phyloP scores from a whole-genome alignment of 306 rosid genomes.

The Citrullus colocynthis region DNA sequence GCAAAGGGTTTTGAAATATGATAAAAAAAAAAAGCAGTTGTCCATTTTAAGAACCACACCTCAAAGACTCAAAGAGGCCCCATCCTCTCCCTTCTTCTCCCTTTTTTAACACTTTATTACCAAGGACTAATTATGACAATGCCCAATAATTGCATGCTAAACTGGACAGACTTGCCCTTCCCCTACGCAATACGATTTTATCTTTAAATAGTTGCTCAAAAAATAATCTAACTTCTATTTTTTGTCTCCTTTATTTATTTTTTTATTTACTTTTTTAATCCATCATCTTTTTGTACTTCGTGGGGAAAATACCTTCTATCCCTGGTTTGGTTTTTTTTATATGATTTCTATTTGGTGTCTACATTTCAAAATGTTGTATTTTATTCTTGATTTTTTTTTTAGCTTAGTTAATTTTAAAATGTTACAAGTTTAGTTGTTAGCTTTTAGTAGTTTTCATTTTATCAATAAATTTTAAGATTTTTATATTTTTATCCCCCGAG shows the following conservation, averaged over 20 bases:
- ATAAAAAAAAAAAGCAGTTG: background rate
- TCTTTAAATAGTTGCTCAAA: background rate
- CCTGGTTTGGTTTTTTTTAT: too few relatives aligned
- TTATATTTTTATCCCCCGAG: too few relatives aligned
- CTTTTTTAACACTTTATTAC: slow-evolving; percentile 5
- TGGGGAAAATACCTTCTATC: too few relatives aligned
- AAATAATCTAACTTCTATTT: background rate
- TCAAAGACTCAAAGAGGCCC: background rate
- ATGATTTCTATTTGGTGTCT: too few relatives aligned
- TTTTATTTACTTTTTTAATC: background rate
- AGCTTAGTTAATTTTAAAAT: too few relatives aligned
- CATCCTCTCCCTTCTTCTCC: background rate
- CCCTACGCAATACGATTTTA: background rate
- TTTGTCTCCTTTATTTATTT: background rate
- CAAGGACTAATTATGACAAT: background rate
- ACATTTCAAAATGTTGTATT: too few relatives aligned
- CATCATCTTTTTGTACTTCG: background rate
- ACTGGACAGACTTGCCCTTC: background rate
- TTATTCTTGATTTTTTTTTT: too few relatives aligned
- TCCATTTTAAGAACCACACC: background rate
- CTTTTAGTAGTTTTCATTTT: too few relatives aligned
- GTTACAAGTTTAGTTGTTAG: too few relatives aligned
- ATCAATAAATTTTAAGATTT: too few relatives aligned
- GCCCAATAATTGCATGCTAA: background rate
- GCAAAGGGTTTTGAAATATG: background rate